Evolutionary conservation across 2,329 filamentous ascomycete species (phyloP).

Genomic region (Sclerotinia nivalis): DNA sequence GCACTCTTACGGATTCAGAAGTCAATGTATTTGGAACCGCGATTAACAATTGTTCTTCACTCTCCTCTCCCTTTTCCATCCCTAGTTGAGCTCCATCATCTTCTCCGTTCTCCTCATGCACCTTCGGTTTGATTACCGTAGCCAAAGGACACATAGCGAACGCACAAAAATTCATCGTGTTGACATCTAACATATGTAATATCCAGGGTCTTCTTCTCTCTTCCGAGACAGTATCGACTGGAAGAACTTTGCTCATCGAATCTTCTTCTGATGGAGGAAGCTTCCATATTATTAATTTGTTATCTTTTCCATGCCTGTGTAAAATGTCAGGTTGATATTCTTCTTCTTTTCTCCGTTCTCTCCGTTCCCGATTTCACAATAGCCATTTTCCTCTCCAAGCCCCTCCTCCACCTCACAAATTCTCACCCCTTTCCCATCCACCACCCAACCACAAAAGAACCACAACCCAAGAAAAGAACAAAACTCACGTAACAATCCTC

Average conservation of each 20-base stretch:
- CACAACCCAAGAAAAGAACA: slow-evolving; percentile 19
- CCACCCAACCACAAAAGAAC: neutral
- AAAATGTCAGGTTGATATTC: slow-evolving; percentile 12
- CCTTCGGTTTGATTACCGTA: too few species aligned
- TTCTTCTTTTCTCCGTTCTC: neutral
- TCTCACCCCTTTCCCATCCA: neutral
- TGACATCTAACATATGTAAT: slow-evolving; percentile 80
- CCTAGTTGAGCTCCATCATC: neutral
- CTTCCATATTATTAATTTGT: slow-evolving; percentile 84
- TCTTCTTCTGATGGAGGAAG: slow-evolving; percentile 61
- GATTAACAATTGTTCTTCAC: slow-evolving; percentile 56
- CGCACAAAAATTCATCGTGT: slow-evolving; percentile 92
- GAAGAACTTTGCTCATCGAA: slow-evolving; percentile 65
- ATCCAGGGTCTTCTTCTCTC: slow-evolving; percentile 73
- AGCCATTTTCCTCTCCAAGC: neutral
- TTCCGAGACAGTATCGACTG: slow-evolving; percentile 60
- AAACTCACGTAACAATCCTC: slow-evolving; percentile 77
- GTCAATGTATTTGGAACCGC: slow-evolving; percentile 78
- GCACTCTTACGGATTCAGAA: slow-evolving; percentile 62
- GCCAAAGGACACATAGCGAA: slow-evolving; percentile 53
- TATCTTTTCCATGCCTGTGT: slow-evolving; percentile 87
- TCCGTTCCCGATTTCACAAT: too few species aligned
- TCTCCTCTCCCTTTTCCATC: neutral
- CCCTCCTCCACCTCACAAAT: neutral
- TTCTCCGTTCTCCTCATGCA: neutral